These are phyloP conservation scores for Eucalyptus camaldulensis DNA, from an alignment of 345 rosid species.

Conservation along the genomic window DNA sequence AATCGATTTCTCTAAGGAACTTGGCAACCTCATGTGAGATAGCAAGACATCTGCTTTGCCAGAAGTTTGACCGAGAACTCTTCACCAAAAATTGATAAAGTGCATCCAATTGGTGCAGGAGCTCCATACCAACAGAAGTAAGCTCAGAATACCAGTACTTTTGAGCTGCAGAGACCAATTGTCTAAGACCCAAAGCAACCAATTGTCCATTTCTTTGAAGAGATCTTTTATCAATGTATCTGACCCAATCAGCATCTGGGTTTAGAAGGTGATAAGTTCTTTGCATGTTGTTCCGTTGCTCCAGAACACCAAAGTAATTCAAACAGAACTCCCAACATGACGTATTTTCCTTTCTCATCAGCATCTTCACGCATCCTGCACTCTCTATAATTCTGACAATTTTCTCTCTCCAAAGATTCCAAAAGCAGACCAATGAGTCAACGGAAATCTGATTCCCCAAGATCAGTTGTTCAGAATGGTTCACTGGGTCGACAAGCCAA, in stretches of 20 bases:
- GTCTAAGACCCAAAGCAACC: background rate
- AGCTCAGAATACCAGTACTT: conserved; percentile 23
- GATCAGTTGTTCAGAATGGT: background rate
- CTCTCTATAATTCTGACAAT: conserved; percentile 4
- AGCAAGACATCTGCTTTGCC: conserved; percentile 1
- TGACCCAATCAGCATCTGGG: conserved; percentile 19
- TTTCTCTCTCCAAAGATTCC: conserved; percentile 33
- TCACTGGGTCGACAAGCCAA: background rate
- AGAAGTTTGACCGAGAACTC: conserved; percentile 3
- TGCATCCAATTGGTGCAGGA: conserved; percentile 11
- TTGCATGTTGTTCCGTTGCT: background rate
- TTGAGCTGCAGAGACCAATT: conserved; percentile 14
- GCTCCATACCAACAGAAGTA: conserved; percentile 19
- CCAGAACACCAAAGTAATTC: conserved; percentile 32
- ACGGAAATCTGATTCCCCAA: background rate
- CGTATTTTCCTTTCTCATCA: background rate
- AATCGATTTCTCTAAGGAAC: conserved; percentile 6
- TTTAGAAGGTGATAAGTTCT: conserved; percentile 14
- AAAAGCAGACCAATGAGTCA: conserved; percentile 24
- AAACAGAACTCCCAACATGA: conserved; percentile 22
- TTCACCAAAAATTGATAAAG: background rate
- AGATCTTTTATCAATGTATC: background rate
- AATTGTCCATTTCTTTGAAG: background rate
- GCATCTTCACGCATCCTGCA: background rate
- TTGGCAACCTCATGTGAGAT: conserved; percentile 14